phyloP scores from a whole-genome alignment of 148 eudicot species.

The Fagopyrum tataricum region DNA sequence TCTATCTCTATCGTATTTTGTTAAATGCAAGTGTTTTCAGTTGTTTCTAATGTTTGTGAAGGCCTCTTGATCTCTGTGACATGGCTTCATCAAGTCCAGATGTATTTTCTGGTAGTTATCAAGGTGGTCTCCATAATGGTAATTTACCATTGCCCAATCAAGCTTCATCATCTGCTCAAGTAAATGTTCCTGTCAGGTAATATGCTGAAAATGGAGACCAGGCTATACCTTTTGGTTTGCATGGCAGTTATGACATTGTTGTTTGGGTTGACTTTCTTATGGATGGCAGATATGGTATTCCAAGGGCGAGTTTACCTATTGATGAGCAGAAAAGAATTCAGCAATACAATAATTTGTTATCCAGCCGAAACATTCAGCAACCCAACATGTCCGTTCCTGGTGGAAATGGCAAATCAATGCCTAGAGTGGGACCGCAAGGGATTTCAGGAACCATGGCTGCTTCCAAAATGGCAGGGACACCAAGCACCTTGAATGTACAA shows the following conservation, averaged over 20 bases:
- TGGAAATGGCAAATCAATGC: constrained; percentile 49
- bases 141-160: constrained; percentile 26
- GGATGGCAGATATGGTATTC: constrained; percentile 61
- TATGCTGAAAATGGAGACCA: constrained; percentile 5
- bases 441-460: constrained; percentile 46
- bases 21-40: background rate
- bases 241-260: background rate
- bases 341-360: constrained; percentile 51
- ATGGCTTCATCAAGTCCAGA: constrained; percentile 55
- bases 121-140: constrained; percentile 31
- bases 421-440: constrained; percentile 70
- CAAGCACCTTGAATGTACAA: constrained; percentile 40
- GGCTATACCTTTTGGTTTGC: background rate
- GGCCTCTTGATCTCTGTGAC: constrained; percentile 95
- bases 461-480: constrained; percentile 26
- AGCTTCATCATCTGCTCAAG: constrained; percentile 31
- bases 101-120: constrained; percentile 47
- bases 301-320: constrained; percentile 54
- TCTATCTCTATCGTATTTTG: background rate
- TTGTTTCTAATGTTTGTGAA: constrained; percentile 19
- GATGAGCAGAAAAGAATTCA: constrained; percentile 83
- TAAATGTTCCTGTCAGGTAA: constrained; percentile 51
- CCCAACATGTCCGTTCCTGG: constrained; percentile 47
- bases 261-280: constrained; percentile 18
- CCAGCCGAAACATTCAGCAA: constrained; percentile 60